Evolutionary conservation across 768 basidiomycete species (phyloP).

Genomic region (Suillus subaureus): DNA sequence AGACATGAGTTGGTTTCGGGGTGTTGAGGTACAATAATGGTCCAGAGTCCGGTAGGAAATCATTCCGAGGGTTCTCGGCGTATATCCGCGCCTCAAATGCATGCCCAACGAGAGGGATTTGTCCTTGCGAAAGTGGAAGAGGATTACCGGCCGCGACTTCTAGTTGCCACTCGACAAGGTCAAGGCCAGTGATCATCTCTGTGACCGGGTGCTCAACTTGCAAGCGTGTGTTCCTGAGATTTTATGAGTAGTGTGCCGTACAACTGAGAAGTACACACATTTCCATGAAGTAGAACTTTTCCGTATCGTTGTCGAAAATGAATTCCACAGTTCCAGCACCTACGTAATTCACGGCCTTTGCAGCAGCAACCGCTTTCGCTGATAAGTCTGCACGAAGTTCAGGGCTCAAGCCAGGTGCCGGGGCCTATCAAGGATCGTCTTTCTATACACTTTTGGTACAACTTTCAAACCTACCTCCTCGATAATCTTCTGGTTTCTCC

Average conservation of each 20-base stretch:
- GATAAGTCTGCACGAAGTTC: slow-evolving; percentile 82
- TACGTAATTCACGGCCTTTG: slow-evolving; percentile 87
- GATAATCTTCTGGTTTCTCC: slow-evolving; percentile 94
- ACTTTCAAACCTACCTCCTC: slow-evolving; percentile 60
- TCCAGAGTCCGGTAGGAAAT: slow-evolving; percentile 92
- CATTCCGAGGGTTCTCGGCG: slow-evolving; percentile 91
- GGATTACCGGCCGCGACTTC: slow-evolving; percentile 90
- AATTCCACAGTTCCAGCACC: slow-evolving; percentile 97
- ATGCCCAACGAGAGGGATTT: slow-evolving; percentile 87
- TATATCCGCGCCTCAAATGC: slow-evolving; percentile 96
- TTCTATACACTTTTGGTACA: not conserved
- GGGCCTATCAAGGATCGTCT: slow-evolving; percentile 55
- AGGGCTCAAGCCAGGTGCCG: slow-evolving; percentile 82
- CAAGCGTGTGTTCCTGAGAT: slow-evolving; percentile 73
- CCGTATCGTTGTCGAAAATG: slow-evolving; percentile 90
- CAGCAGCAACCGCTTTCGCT: slow-evolving; percentile 89
- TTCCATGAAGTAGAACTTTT: slow-evolving; percentile 94
- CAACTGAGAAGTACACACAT: slow-evolving; percentile 53
- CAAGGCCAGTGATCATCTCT: slow-evolving; percentile 92
- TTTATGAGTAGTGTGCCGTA: not conserved
- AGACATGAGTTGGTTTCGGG: slow-evolving; percentile 69
- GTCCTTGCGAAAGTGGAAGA: slow-evolving; percentile 73
- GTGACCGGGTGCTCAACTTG: slow-evolving; percentile 94
- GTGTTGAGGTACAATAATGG: slow-evolving; percentile 79
- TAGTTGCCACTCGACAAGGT: slow-evolving; percentile 95